A percentile compares a stretch with the other conserved stretches of the same genome.
phyloP scores from a whole-genome alignment of 495 filamentous ascomycete genomes.

The Penicillium arizonense region DNA sequence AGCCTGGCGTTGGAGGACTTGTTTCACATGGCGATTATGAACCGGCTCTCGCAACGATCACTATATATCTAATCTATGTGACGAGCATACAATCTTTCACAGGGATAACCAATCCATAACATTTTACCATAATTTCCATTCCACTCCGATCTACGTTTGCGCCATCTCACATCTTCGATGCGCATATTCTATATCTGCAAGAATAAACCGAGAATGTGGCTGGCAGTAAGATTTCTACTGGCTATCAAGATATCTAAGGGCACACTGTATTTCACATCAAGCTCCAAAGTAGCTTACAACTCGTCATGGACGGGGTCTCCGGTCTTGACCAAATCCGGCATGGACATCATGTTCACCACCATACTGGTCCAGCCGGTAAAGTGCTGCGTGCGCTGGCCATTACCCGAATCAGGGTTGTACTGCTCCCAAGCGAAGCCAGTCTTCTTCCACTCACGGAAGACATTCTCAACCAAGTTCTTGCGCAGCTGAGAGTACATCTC shows the following conservation, averaged over 20 bases:
- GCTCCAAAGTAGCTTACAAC: constrained; percentile 25
- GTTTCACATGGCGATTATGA: constrained; percentile 3
- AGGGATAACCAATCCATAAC: too few relatives aligned
- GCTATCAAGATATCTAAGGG: too few relatives aligned
- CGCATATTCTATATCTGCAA: too few relatives aligned
- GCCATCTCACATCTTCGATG: too few relatives aligned
- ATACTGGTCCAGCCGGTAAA: constrained; percentile 98
- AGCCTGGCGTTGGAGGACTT: constrained; percentile 9
- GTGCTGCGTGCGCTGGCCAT: constrained; percentile 92
- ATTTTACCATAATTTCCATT: too few relatives aligned
- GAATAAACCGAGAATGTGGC: too few relatives aligned
- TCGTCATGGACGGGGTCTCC: constrained; percentile 38
- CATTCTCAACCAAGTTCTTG: constrained; percentile 82
- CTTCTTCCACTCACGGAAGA: constrained; percentile 81
- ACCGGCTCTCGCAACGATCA: constrained; percentile 7
- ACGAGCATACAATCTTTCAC: background rate
- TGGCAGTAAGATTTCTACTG: too few relatives aligned
- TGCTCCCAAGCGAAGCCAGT: constrained; percentile 99
- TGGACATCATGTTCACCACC: constrained; percentile 96
- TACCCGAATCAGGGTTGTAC: constrained; percentile 90
- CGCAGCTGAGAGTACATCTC: constrained; percentile 75
- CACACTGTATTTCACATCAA: constrained; percentile 21
- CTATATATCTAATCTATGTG: constrained; percentile 17
- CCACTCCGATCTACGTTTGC: too few relatives aligned
- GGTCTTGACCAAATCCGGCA: constrained; percentile 58